Percentiles rank a stretch among this genome's conserved stretches.
Evolutionary conservation across 148 eudicot genomes (phyloP).

Genomic region (Camellia lanceoleosa): DNA sequence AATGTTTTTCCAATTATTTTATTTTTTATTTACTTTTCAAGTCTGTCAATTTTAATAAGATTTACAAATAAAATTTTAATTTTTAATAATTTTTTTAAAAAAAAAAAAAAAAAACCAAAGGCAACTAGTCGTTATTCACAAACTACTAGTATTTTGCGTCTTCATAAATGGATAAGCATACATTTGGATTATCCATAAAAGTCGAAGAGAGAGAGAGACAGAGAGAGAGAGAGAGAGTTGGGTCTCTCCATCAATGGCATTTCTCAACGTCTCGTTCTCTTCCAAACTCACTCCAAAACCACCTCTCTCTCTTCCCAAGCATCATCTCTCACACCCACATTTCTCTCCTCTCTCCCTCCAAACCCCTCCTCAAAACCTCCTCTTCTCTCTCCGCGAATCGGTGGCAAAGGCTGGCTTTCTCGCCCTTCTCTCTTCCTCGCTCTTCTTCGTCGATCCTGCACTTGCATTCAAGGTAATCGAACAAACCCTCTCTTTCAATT

Average conservation of each 20-base stretch:
- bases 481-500: background rate
- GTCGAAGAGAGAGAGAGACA: background rate
- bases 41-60: too few species aligned
- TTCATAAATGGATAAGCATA: background rate
- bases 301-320: background rate
- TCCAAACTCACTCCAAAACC: conserved; percentile 39
- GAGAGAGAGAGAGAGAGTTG: background rate
- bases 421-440: conserved; percentile 67
- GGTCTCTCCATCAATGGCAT: conserved; percentile 42
- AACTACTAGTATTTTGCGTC: background rate
- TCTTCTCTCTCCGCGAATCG: conserved; percentile 34
- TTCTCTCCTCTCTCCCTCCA: conserved; percentile 11
- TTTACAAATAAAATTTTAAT: too few species aligned
- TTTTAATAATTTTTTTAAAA: too few species aligned
- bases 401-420: conserved; percentile 47
- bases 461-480: conserved; percentile 70
- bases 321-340: conserved; percentile 11
- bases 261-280: conserved; percentile 39
- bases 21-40: too few species aligned
- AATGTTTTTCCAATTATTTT: too few species aligned
- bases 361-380: conserved; percentile 4
- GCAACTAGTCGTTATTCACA: too few species aligned
- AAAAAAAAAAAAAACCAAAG: too few species aligned
- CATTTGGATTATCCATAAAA: background rate
- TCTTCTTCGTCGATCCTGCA: conserved; percentile 76